Evolutionary conservation across 345 rosid species (phyloP).

Genomic region (Rhizophora apiculata): DNA sequence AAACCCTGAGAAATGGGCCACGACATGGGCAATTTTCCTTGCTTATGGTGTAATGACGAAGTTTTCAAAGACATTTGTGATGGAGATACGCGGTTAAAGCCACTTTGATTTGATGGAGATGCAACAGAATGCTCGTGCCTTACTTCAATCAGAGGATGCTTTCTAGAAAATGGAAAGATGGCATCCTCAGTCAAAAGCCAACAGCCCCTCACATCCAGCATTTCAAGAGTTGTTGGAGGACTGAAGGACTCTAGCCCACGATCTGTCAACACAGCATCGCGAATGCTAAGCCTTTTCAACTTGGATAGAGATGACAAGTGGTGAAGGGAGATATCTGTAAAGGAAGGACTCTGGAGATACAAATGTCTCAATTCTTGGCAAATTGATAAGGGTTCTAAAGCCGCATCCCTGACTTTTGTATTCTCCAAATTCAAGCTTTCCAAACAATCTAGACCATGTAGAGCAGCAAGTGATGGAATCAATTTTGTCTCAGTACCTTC

Average conservation of each 20-base stretch:
- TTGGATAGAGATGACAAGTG: conserved; percentile 52
- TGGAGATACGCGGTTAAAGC: conserved; percentile 26
- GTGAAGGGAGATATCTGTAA: conserved; percentile 64
- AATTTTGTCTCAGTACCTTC: conserved; percentile 31
- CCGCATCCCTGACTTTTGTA: conserved; percentile 53
- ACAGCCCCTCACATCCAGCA: conserved; percentile 76
- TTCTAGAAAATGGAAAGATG: conserved; percentile 42
- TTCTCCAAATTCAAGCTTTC: conserved; percentile 67
- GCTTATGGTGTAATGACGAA: conserved; percentile 16
- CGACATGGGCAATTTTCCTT: conserved; percentile 28
- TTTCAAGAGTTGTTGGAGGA: conserved; percentile 48
- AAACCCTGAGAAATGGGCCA: conserved; percentile 14
- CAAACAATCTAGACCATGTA: conserved; percentile 47
- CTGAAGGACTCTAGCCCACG: conserved; percentile 55
- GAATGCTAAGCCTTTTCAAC: conserved; percentile 48
- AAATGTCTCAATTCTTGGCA: conserved; percentile 49
- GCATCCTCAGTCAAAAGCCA: conserved; percentile 75
- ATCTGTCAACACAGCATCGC: conserved; percentile 69
- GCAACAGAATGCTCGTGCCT: conserved; percentile 46
- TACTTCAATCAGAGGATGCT: conserved; percentile 49
- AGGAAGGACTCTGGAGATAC: conserved; percentile 54
- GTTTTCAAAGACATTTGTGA: conserved; percentile 17
- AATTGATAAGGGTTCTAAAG: conserved; percentile 47
- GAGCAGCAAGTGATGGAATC: conserved; percentile 42
- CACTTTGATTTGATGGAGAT: conserved; percentile 25